Conservation (phyloP, 1,139 yeast genomes). For the Lizanozyma gosingica region DNA sequence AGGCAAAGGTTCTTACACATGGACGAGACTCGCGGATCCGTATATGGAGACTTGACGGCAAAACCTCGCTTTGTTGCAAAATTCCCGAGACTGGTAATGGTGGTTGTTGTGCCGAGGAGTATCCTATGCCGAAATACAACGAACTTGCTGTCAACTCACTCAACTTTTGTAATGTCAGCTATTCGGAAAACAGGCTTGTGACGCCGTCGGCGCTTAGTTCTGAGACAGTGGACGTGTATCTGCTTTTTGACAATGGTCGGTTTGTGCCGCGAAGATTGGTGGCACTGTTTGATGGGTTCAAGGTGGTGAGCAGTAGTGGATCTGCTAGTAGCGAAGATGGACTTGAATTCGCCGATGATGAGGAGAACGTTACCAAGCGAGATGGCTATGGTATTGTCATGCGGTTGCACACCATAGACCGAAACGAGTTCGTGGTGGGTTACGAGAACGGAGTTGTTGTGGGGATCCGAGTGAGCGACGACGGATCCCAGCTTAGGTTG, state of each 20-base stretch:
- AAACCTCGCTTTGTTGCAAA: too few species aligned
- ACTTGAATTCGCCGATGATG: not conserved
- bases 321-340: not conserved
- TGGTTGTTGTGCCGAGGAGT: too few species aligned
- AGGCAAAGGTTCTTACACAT: slow-evolving; percentile 38
- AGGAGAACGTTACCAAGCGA: not conserved
- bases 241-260: not conserved
- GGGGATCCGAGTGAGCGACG: not conserved
- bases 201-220: not conserved
- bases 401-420: not conserved
- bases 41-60: too few species aligned
- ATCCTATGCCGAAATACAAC: not conserved
- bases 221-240: not conserved
- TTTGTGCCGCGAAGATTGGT: not conserved
- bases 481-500: not conserved
- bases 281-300: not conserved
- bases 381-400: not conserved
- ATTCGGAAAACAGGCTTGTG: not conserved
- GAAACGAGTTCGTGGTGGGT: not conserved
- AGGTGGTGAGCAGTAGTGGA: not conserved
- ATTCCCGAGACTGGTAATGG: too few species aligned
- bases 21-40: slow-evolving; percentile 44
- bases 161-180: not conserved
- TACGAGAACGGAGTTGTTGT: not conserved
- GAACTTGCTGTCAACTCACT: not conserved